A percentile compares a stretch with the other conserved stretches of the same genome.
These are phyloP conservation scores for Fusarium aywerte DNA, from an alignment of 2,329 filamentous ascomycete genomes.

Conservation along the genomic window DNA sequence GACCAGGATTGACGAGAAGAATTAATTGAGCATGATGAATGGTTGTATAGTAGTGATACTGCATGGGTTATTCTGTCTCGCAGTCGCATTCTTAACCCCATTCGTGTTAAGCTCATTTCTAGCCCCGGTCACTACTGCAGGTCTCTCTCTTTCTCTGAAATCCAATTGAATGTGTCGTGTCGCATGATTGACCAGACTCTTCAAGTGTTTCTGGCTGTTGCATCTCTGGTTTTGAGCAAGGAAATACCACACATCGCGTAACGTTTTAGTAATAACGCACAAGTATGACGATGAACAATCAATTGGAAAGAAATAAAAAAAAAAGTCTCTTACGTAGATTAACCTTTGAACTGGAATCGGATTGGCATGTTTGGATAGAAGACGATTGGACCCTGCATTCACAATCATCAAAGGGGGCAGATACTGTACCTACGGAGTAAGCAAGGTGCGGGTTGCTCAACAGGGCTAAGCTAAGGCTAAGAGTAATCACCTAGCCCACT, in stretches of 20 bases:
- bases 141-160: background rate
- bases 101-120: conserved; percentile 20
- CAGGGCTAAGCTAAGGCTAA: conserved; percentile 26
- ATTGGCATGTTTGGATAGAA: conserved; percentile 12
- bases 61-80: background rate
- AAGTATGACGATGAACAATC: conserved; percentile 26
- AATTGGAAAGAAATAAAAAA: no score
- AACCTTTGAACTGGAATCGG: conserved; percentile 23
- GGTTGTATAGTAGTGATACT: fast-evolving
- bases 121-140: conserved; percentile 13
- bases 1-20: conserved; percentile 1
- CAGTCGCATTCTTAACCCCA: background rate
- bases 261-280: background rate
- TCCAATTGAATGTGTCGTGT: conserved; percentile 30
- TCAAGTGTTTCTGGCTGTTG: conserved; percentile 29
- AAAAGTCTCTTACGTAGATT: conserved; percentile 27
- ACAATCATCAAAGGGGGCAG: conserved; percentile 10
- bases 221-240: conserved; percentile 30
- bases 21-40: background rate
- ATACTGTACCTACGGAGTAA: conserved; percentile 18
- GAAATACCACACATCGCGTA: background rate
- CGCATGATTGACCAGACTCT: conserved; percentile 33
- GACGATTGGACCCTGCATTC: conserved; percentile 24
- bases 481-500: conserved; percentile 23
- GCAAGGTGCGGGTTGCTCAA: conserved; percentile 16